Percentiles rank a stretch among this genome's conserved stretches.
These are phyloP conservation scores for Leptodontidium sp. DNA, from an alignment of 2,329 filamentous ascomycete genomes.

Conservation along the genomic window DNA sequence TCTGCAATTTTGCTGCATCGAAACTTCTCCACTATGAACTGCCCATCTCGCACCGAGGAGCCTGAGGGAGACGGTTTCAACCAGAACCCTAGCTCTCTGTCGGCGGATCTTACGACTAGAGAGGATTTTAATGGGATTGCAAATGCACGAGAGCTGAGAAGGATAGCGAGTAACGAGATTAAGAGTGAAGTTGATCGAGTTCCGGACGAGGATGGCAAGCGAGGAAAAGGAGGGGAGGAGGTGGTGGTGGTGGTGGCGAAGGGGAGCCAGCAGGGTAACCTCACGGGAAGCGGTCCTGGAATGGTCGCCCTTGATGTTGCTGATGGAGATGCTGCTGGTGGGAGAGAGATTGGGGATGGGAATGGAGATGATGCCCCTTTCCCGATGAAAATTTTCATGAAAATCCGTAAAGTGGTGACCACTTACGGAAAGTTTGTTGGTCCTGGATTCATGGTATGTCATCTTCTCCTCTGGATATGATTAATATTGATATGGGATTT, in stretches of 20 bases:
- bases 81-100: conserved; percentile 65
- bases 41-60: conserved; percentile 68
- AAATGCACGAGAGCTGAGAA: conserved; percentile 62
- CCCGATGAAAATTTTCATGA: conserved; percentile 30
- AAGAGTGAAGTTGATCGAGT: conserved; percentile 40
- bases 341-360: conserved; percentile 24
- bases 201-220: conserved; percentile 27
- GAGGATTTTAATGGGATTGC: conserved; percentile 68
- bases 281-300: conserved; percentile 26
- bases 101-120: conserved; percentile 67
- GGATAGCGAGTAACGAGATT: conserved; percentile 49
- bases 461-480: neutral
- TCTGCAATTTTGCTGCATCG: neutral
- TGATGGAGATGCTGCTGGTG: conserved; percentile 20
- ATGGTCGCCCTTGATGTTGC: conserved; percentile 14
- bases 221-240: conserved; percentile 20
- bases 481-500: conserved; percentile 14
- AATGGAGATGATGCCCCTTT: conserved; percentile 20
- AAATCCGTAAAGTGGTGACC: conserved; percentile 32
- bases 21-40: conserved; percentile 61
- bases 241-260: conserved; percentile 22
- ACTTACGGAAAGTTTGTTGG: conserved; percentile 59
- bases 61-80: conserved; percentile 63
- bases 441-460: conserved; percentile 52
- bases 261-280: conserved; percentile 25